phyloP scores from a whole-genome alignment of 2,329 filamentous ascomycete genomes.

The Trichoderma lentiforme region DNA sequence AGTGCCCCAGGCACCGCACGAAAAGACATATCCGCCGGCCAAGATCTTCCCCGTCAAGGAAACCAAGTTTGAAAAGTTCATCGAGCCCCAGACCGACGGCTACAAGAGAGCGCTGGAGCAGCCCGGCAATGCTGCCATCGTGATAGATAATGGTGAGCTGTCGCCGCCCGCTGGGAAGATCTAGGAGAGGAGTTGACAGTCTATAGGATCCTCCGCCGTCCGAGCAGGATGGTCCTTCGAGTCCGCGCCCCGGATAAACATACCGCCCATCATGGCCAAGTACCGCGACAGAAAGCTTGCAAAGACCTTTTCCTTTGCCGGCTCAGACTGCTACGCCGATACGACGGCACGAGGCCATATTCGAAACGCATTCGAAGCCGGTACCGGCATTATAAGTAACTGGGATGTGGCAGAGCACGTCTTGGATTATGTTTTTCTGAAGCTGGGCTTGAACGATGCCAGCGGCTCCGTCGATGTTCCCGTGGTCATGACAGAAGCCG shows the following conservation, averaged over 20 bases:
- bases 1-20: constrained; percentile 34
- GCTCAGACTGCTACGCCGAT: constrained; percentile 89
- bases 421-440: constrained; percentile 91
- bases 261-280: constrained; percentile 89
- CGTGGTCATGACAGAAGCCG: constrained; percentile 91
- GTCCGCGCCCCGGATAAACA: constrained; percentile 68
- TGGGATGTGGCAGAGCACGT: constrained; percentile 98
- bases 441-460: constrained; percentile 77
- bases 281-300: constrained; percentile 93
- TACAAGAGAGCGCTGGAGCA: constrained; percentile 64
- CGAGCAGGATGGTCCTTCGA: constrained; percentile 98
- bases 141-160: constrained; percentile 89
- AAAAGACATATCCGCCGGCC: constrained; percentile 49
- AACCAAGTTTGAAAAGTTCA: constrained; percentile 55
- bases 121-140: constrained; percentile 68
- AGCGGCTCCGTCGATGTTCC: constrained; percentile 77
- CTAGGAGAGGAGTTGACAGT: constrained; percentile 21
- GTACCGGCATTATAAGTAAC: constrained; percentile 88
- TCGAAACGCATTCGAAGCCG: constrained; percentile 84
- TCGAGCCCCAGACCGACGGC: constrained; percentile 59
- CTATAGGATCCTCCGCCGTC: constrained; percentile 75
- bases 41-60: constrained; percentile 61
- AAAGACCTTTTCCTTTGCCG: constrained; percentile 88
- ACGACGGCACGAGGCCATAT: constrained; percentile 89
- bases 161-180: neutral